Conservation (phyloP, 2,329 filamentous ascomycete genomes). For the Torrubiellomyces zombiae region DNA sequence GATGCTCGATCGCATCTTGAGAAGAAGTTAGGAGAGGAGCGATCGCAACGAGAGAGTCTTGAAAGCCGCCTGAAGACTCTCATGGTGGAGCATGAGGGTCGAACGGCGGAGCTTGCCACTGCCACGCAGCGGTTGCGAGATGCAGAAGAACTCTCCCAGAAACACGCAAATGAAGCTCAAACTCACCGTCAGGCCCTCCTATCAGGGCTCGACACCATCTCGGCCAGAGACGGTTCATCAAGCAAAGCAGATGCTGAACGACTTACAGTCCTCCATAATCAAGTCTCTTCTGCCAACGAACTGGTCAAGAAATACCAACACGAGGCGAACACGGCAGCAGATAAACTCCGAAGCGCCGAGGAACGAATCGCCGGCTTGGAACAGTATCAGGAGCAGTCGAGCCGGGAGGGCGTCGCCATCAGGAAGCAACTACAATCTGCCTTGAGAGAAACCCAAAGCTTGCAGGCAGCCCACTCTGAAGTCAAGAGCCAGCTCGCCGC, state of each 20-base stretch:
- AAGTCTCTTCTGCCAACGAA: slow-evolving; percentile 60
- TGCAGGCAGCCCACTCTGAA: slow-evolving; percentile 67
- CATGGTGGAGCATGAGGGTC: slow-evolving; percentile 67
- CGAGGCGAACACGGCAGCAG: slow-evolving; percentile 71
- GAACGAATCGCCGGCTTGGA: slow-evolving; percentile 94
- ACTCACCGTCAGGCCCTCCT: slow-evolving; percentile 73
- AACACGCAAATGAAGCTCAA: slow-evolving; percentile 71
- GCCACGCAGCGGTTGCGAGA: slow-evolving; percentile 61
- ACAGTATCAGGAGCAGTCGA: slow-evolving; percentile 93
- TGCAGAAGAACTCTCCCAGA: slow-evolving; percentile 75
- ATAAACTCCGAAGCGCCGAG: slow-evolving; percentile 82
- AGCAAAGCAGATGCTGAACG: slow-evolving; percentile 44
- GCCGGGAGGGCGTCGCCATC: slow-evolving; percentile 77
- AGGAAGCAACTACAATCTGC: slow-evolving; percentile 77
- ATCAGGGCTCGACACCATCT: slow-evolving; percentile 62
- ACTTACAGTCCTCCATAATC: slow-evolving; percentile 56
- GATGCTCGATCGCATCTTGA: slow-evolving; percentile 65
- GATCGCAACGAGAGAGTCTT: slow-evolving; percentile 53
- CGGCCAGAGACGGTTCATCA: slow-evolving; percentile 32
- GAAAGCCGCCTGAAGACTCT: slow-evolving; percentile 64
- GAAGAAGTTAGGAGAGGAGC: slow-evolving; percentile 69
- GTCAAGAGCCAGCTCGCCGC: slow-evolving; percentile 68
- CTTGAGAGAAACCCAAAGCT: slow-evolving; percentile 66
- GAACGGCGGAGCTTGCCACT: slow-evolving; percentile 59
- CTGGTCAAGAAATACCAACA: slow-evolving; percentile 79